Percentiles rank a stretch among this genome's conserved stretches.
phyloP scores from a whole-genome alignment of 23 red algal genomes.

The Porphyridium purpureum region DNA sequence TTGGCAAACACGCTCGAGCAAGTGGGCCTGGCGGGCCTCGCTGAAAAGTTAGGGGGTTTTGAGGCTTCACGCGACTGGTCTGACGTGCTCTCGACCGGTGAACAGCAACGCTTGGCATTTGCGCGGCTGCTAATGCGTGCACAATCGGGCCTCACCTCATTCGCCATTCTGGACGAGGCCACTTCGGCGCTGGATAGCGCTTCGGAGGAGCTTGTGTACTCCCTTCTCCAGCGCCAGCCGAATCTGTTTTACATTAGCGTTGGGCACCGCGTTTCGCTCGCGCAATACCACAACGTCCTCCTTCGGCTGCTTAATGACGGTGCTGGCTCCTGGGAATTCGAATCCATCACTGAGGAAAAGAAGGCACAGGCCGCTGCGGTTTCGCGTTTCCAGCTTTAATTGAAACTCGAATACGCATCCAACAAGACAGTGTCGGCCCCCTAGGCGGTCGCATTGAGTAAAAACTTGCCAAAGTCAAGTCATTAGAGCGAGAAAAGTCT shows the following conservation, averaged over 20 bases:
- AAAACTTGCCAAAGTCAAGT: too few relatives aligned
- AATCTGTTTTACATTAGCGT: constrained; percentile 43
- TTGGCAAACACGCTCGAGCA: constrained; percentile 39
- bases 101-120: constrained; percentile 85
- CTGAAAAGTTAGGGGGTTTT: constrained; percentile 39
- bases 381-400: too few relatives aligned
- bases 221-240: constrained; percentile 17
- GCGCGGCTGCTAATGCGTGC: constrained; percentile 55
- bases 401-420: too few relatives aligned
- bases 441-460: too few relatives aligned
- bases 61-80: constrained; percentile 58
- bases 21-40: constrained; percentile 30
- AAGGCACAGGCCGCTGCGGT: too few relatives aligned
- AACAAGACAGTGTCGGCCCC: too few relatives aligned
- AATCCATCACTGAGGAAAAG: too few relatives aligned
- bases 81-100: constrained; percentile 62
- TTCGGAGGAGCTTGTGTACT: constrained; percentile 70
- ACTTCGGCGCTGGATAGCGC: constrained; percentile 68
- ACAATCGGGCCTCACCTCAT: constrained; percentile 18
- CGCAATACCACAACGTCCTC: constrained; percentile 52
- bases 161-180: constrained; percentile 79
- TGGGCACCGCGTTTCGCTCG: constrained; percentile 56
- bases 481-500: too few relatives aligned
- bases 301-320: too few relatives aligned
- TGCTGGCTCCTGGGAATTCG: too few relatives aligned